Evolutionary conservation across 2,329 filamentous ascomycete genomes (phyloP).

Genomic region (Allantophomopsis lycopodina): DNA sequence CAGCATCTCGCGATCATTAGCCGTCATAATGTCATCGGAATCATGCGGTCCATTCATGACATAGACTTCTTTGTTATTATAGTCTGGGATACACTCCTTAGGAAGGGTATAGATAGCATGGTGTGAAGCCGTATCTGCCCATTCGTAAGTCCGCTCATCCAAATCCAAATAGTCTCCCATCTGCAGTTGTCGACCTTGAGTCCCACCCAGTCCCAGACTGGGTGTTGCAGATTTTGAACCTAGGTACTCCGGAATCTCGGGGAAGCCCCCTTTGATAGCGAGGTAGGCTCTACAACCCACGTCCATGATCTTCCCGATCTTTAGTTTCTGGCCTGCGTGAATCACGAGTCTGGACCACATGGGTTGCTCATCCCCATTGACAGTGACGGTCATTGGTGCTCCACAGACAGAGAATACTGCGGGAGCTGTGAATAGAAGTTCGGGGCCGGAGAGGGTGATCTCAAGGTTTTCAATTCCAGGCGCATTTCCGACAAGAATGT

Average conservation of each 20-base stretch:
- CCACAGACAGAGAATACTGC: constrained; percentile 44
- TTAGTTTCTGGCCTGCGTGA: constrained; percentile 34
- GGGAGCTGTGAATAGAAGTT: constrained; percentile 36
- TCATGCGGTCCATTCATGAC: constrained; percentile 20
- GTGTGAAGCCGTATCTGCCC: background rate
- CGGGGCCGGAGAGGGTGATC: constrained; percentile 44
- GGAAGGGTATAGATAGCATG: constrained; percentile 3
- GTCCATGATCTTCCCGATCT: constrained; percentile 36
- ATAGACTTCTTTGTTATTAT: constrained; percentile 10
- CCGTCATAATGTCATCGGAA: constrained; percentile 16
- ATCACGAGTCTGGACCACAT: constrained; percentile 42
- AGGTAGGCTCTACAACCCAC: constrained; percentile 43
- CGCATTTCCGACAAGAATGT: constrained; percentile 42
- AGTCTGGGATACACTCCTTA: constrained; percentile 5
- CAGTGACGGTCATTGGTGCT: constrained; percentile 32
- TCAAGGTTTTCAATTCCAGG: constrained; percentile 38
- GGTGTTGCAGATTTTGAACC: constrained; percentile 29
- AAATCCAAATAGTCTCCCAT: constrained; percentile 7
- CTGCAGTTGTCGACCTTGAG: constrained; percentile 20
- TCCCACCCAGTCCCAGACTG: constrained; percentile 28
- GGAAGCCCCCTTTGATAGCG: constrained; percentile 39
- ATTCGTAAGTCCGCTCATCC: constrained; percentile 1
- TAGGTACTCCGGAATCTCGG: constrained; percentile 27
- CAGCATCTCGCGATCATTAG: constrained; percentile 39
- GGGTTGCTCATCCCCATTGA: constrained; percentile 32